Percentiles rank a stretch among this genome's conserved stretches.
These are phyloP conservation scores for Lentinula sp. DNA, from an alignment of 768 basidiomycete genomes.

Conservation along the genomic window DNA sequence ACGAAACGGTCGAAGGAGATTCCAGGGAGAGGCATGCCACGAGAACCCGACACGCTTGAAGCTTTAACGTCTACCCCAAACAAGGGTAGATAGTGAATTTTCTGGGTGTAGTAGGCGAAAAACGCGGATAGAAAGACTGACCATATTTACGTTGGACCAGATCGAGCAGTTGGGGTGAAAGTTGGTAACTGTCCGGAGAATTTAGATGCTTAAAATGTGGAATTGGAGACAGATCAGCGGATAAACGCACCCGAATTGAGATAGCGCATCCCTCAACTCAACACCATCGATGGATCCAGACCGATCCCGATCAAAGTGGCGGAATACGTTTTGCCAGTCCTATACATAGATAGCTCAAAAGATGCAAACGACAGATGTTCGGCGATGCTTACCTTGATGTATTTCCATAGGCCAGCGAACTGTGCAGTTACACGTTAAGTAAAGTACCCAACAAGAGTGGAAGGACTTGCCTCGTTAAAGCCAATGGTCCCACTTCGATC, in stretches of 20 bases:
- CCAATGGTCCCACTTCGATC: conserved; percentile 75
- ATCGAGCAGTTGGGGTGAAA: conserved; percentile 57
- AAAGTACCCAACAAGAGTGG: conserved; percentile 8
- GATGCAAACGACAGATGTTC: not conserved
- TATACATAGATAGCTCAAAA: conserved; percentile 12
- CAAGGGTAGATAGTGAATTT: conserved; percentile 23
- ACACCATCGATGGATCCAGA: conserved; percentile 70
- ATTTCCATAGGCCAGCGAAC: conserved; percentile 79
- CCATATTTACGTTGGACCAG: conserved; percentile 79
- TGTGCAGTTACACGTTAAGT: conserved; percentile 15
- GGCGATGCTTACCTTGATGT: conserved; percentile 49
- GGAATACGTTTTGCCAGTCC: conserved; percentile 85
- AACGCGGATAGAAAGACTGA: conserved; percentile 23
- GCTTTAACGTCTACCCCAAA: conserved; percentile 56
- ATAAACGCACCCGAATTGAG: conserved; percentile 58
- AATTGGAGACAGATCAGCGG: not conserved
- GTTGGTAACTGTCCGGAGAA: conserved; percentile 43
- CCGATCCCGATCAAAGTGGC: conserved; percentile 77
- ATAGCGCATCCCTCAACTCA: conserved; percentile 66
- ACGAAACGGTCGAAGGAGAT: conserved; percentile 87
- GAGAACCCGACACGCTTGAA: conserved; percentile 23
- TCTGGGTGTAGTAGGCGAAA: not conserved
- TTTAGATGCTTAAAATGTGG: no score
- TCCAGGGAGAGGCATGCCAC: conserved; percentile 35
- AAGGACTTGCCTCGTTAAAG: conserved; percentile 58